phyloP scores from a whole-genome alignment of 2,329 filamentous ascomycete species.

The Sporothrix sp. region DNA sequence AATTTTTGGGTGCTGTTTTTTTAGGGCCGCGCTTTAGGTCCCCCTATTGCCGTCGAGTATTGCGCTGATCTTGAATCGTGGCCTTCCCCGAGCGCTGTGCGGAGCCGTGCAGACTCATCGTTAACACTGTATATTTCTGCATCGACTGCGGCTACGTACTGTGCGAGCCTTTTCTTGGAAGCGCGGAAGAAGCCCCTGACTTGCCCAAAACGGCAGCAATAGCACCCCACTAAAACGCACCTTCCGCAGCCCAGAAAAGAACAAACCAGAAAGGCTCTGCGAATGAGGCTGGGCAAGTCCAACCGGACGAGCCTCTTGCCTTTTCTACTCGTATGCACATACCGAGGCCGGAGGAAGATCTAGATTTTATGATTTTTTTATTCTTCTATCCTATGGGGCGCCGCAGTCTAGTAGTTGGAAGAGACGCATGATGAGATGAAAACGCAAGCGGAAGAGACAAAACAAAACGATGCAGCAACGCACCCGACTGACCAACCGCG shows the following conservation, averaged over 20 bases:
- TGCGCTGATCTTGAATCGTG: conserved; percentile 10
- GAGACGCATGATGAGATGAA: neutral
- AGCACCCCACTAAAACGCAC: neutral
- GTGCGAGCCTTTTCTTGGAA: neutral
- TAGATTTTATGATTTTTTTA: conserved; percentile 6
- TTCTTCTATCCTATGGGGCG: conserved; percentile 10
- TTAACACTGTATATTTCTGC: too few relatives aligned
- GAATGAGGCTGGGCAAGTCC: neutral
- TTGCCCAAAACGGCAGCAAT: conserved; percentile 1
- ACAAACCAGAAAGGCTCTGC: neutral
- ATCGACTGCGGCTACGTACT: neutral
- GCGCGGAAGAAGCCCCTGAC: neutral
- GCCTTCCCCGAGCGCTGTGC: conserved; percentile 9
- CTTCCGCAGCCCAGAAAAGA: neutral
- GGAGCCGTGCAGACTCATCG: too few relatives aligned
- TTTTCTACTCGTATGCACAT: too few relatives aligned
- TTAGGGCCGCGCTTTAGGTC: too few relatives aligned
- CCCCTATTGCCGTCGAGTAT: neutral
- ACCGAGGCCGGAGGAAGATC: neutral
- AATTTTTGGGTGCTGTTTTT: too few relatives aligned
- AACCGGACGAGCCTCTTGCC: neutral
- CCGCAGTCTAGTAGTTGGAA: conserved; percentile 2
- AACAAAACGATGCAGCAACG: too few relatives aligned
- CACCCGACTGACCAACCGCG: too few relatives aligned
- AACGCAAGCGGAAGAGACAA: too few relatives aligned